These are phyloP conservation scores for Diaporthe capsici DNA, from an alignment of 2,329 filamentous ascomycete genomes.

Conservation along the genomic window DNA sequence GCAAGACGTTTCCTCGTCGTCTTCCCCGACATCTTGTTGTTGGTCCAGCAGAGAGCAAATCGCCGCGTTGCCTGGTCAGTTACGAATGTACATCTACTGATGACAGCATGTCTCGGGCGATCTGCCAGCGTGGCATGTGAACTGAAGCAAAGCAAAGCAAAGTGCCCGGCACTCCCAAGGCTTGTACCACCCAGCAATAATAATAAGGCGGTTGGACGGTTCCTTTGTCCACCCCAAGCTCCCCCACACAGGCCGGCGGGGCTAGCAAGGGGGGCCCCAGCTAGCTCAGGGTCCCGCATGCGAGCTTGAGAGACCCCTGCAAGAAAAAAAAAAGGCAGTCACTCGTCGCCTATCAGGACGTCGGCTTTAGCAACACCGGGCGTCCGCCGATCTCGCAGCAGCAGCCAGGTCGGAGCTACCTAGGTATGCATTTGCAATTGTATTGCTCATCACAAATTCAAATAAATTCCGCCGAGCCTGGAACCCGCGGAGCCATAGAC, in stretches of 20 bases:
- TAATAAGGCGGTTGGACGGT: conserved; percentile 17
- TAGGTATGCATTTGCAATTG: conserved; percentile 20
- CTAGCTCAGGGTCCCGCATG: conserved; percentile 35
- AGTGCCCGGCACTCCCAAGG: conserved; percentile 3
- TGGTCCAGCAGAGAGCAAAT: background rate
- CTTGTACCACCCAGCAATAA: conserved; percentile 15
- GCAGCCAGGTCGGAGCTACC: conserved; percentile 1
- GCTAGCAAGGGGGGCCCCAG: conserved; percentile 32
- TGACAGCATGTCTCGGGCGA: conserved; percentile 21
- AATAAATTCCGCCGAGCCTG: conserved; percentile 19
- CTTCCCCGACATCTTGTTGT: background rate
- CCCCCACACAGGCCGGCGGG: conserved; percentile 33
- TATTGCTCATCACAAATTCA: conserved; percentile 35
- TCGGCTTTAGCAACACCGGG: conserved; percentile 28
- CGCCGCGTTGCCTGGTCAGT: background rate
- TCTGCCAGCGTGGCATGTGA: conserved; percentile 32
- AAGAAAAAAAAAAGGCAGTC: conserved; percentile 18
- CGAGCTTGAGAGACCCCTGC: conserved; percentile 27
- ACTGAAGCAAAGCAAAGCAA: conserved; percentile 2
- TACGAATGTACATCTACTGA: background rate
- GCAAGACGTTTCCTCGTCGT: background rate
- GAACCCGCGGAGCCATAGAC: background rate
- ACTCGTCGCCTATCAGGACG: conserved; percentile 21
- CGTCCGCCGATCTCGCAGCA: conserved; percentile 27
- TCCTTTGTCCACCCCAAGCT: conserved; percentile 24